phyloP scores from a whole-genome alignment of 1,284 basidiomycete species.

The Trametes polyzona region DNA sequence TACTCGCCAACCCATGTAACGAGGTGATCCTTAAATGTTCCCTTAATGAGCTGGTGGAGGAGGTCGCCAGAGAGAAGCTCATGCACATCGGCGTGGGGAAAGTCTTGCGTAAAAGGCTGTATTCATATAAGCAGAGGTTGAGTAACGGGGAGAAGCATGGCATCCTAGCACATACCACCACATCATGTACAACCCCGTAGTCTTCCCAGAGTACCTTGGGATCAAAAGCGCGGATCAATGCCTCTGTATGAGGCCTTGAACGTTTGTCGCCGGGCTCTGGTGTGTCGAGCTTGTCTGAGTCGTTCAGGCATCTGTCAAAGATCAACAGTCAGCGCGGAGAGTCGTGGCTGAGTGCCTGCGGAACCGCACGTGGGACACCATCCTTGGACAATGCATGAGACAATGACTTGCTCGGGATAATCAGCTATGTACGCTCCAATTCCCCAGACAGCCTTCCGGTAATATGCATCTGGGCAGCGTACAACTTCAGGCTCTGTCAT shows the following conservation, averaged over 20 bases:
- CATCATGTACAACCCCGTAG: not conserved
- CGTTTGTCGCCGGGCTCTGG: not conserved
- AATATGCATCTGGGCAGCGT: conserved; percentile 31
- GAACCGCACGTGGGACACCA: conserved; percentile 34
- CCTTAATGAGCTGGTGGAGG: not conserved
- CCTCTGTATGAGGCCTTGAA: not conserved
- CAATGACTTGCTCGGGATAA: conserved; percentile 34
- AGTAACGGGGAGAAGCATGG: no score
- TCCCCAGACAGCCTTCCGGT: conserved; percentile 25
- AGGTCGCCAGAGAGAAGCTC: not conserved
- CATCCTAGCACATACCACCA: not conserved
- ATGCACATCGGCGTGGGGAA: not conserved
- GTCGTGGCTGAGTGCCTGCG: not conserved
- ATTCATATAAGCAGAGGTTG: not conserved
- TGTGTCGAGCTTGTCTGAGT: not conserved
- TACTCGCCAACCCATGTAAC: not conserved
- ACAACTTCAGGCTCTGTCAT: conserved; percentile 29
- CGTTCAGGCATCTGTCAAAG: not conserved
- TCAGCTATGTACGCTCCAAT: conserved; percentile 37
- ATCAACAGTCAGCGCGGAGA: not conserved
- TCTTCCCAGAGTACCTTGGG: not conserved
- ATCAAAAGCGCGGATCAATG: not conserved
- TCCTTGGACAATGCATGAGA: conserved; percentile 30
- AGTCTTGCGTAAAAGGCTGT: not conserved
- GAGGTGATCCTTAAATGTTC: not conserved